These are phyloP conservation scores for Neurospora discreta DNA, from an alignment of 495 filamentous ascomycete species.

Conservation along the genomic window DNA sequence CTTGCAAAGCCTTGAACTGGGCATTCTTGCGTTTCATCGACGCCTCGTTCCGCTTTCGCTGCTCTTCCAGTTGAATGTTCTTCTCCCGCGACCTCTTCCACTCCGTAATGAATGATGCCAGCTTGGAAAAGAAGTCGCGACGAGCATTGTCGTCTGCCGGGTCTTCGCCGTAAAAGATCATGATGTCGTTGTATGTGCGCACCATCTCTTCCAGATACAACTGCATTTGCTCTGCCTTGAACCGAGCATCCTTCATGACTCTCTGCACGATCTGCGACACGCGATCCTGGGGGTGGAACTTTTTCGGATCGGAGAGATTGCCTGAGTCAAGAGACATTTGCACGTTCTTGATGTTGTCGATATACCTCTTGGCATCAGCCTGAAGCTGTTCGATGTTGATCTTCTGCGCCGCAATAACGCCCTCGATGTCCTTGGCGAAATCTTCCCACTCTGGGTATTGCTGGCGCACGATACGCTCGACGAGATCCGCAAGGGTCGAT, in stretches of 20 bases:
- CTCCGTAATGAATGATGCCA: conserved; percentile 82
- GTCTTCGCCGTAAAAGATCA: conserved; percentile 96
- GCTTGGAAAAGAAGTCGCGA: conserved; percentile 90
- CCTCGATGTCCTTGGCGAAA: conserved; percentile 75
- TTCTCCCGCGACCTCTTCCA: conserved; percentile 95
- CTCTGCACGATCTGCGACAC: conserved; percentile 85
- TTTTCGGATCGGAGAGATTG: conserved; percentile 91
- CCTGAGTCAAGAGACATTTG: conserved; percentile 85
- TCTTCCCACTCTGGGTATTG: conserved; percentile 94
- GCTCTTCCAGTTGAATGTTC: conserved; percentile 77
- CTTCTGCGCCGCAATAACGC: conserved; percentile 77
- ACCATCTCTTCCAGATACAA: conserved; percentile 90
- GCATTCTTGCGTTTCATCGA: conserved; percentile 81
- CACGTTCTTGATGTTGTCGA: conserved; percentile 87
- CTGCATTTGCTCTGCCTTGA: conserved; percentile 93
- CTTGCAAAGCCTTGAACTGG: conserved; percentile 42
- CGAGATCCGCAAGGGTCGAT: conserved; percentile 86
- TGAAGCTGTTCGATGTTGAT: conserved; percentile 90
- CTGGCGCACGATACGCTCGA: conserved; percentile 92
- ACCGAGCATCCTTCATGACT: conserved; percentile 89
- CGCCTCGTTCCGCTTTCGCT: conserved; percentile 69
- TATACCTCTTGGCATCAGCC: conserved; percentile 83
- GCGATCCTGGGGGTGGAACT: conserved; percentile 95
- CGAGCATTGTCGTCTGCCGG: conserved; percentile 84
- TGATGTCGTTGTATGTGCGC: conserved; percentile 85